Base-by-base conservation (phyloP, 1,284 basidiomycete genomes). In the Heterobasidion occidentale region DNA sequence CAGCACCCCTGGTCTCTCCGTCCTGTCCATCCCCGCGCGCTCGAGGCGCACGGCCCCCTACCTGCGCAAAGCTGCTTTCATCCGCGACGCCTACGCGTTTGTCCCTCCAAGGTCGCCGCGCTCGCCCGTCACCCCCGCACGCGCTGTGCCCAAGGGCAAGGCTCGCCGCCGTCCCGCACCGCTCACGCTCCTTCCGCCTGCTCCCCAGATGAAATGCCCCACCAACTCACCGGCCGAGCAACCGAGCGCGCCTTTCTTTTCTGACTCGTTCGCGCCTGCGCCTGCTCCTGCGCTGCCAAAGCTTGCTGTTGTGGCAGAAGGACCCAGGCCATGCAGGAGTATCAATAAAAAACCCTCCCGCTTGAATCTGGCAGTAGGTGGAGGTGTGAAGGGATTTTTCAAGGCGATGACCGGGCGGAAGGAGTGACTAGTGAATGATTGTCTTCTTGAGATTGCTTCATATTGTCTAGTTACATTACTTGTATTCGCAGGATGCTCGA, bases 161-260 rank as follows among this genome's bases (percentile, higher is more conserved):
- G 67, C 68, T 0, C 70, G 74, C 58, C 68, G 74, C 46, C 70
- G 77, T 3, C 78, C 78, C 1, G 70, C 77, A 3, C 77, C 77
- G 0, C 70, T 79, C 56, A 74, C 70, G 48, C 70, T 79, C 27
- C 60, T 55, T 54, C 68, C 67, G 2, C 66, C 68, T 3, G 34
- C 34, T 36, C 14, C 52, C 14, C 52, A 36, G 42, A 50, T 34
- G 19, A 34, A 46, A 33, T 46, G 36, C 38, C 48, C 53, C 3
- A 34, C 50, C 33, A 52, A 51, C 47, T 52, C 53, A 38, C 53
- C 52, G 3, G 35, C 36, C 15, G 47, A 14, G 7, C 33, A 42
- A 14, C 34, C 15, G 7, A n/a, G 50, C 14, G 51, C 55, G 7
- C 19, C 33, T 9, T 56, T 56, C 51, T 45, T 58, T 33, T n/a